Conservation (phyloP, 2,329 filamentous ascomycete species). For the Calonectria leucothoes region DNA sequence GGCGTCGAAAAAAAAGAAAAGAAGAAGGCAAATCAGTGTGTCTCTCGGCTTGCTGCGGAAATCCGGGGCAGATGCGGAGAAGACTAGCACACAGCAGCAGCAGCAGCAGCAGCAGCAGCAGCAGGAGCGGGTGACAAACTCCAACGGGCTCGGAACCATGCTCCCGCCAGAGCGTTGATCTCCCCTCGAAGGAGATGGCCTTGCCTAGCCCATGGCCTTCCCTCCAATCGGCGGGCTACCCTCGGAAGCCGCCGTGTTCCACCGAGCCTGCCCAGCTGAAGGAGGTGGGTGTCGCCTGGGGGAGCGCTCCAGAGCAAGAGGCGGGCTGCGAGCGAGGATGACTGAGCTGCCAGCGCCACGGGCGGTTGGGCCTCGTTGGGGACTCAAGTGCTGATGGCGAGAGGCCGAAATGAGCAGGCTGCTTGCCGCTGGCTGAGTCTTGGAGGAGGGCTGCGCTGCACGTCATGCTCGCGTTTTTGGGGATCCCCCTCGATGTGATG, state of each 20-base stretch:
- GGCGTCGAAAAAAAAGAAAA: not conserved
- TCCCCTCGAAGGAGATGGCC: not conserved
- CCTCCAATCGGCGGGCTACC: constrained; percentile 11
- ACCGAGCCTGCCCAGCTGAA: constrained; percentile 1
- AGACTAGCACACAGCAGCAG: not conserved
- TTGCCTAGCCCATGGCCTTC: not conserved
- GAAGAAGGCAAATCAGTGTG: constrained; percentile 1
- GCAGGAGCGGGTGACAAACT: not conserved
- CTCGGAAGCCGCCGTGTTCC: constrained; percentile 14
- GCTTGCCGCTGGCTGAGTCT: constrained; percentile 13
- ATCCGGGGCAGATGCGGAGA: constrained; percentile 27
- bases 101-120: not conserved
- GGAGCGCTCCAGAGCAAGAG: not conserved
- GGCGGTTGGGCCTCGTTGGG: constrained; percentile 7
- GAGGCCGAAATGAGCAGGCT: not conserved
- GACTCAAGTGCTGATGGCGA: not conserved
- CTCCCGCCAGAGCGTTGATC: constrained; percentile 8
- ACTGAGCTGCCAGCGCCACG: constrained; percentile 1
- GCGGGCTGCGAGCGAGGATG: not conserved
- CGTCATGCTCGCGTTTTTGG: constrained; percentile 24
- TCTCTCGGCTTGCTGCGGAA: constrained; percentile 20
- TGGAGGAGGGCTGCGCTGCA: constrained; percentile 13
- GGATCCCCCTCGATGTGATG: constrained; percentile 10
- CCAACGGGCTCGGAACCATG: constrained; percentile 15
- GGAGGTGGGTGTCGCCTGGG: not conserved